Percentiles rank a stretch among this genome's conserved stretches.
Conservation (phyloP, 441 rosid species). For the Erodium moschatum region DNA sequence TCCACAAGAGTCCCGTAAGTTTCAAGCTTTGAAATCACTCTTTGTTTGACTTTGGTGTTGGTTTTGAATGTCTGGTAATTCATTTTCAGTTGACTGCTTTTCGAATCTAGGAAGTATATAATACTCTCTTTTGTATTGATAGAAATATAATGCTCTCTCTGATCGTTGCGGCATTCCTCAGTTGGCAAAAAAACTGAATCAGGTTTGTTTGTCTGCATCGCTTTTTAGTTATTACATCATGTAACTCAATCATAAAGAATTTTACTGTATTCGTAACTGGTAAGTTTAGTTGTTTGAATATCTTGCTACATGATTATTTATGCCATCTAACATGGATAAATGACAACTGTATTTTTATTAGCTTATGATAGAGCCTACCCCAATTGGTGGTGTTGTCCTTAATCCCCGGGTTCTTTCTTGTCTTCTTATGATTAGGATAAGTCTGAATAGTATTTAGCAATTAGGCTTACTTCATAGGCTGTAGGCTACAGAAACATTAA, state of each 20-base stretch:
- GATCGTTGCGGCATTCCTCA: constrained; percentile 93
- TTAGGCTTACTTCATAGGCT: too few species aligned
- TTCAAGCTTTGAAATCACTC: neutral
- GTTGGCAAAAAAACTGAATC: constrained; percentile 82
- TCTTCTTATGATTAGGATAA: too few species aligned
- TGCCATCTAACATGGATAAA: neutral
- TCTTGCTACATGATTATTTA: neutral
- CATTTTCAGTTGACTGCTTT: neutral
- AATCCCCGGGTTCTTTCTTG: neutral
- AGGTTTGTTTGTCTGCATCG: constrained; percentile 41
- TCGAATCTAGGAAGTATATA: neutral
- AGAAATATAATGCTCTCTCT: constrained; percentile 72
- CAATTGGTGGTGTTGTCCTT: neutral
- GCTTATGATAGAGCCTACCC: neutral
- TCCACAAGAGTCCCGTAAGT: constrained; percentile 86
- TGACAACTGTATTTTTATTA: neutral
- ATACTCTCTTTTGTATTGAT: neutral
- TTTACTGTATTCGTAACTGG: neutral
- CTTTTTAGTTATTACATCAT: neutral
- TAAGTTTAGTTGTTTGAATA: neutral
- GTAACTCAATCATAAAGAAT: neutral
- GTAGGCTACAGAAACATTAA: too few species aligned
- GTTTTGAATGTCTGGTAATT: neutral
- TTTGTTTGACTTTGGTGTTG: neutral
- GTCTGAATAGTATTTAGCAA: too few species aligned